These are phyloP conservation scores for Thalassiosira mediterranea DNA, from an alignment of 352 stramenopile genomes.

Conservation along the genomic window DNA sequence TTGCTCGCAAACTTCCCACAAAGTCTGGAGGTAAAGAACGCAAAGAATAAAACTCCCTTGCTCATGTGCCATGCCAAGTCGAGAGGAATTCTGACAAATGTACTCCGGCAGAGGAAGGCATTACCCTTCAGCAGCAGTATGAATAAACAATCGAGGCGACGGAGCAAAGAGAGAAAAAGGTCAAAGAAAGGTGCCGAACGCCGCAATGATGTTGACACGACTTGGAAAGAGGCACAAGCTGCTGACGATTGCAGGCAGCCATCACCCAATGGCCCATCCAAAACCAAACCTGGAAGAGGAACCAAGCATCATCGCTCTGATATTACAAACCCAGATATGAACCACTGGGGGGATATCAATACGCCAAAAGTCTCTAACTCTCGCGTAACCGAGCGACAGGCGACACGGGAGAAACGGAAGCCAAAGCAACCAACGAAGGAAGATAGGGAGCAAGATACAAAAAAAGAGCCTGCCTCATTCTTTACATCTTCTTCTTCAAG, in stretches of 20 bases:
- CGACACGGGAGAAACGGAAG: too few species aligned
- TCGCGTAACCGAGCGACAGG: too few species aligned
- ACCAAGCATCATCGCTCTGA: not conserved
- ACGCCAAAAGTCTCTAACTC: too few species aligned
- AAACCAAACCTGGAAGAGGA: conserved; percentile 17
- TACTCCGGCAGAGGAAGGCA: conserved; percentile 44
- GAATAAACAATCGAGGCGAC: conserved; percentile 22
- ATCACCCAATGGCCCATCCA: not conserved
- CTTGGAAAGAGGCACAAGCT: not conserved
- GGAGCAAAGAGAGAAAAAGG: conserved; percentile 21
- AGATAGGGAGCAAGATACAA: too few species aligned
- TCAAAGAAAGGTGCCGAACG: conserved; percentile 18
- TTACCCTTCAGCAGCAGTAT: conserved; percentile 23
- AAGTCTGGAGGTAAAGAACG: conserved; percentile 50
- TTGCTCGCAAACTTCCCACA: conserved; percentile 37
- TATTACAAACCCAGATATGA: conserved; percentile 1
- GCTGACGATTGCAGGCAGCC: conserved; percentile 1
- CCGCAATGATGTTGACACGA: conserved; percentile 26
- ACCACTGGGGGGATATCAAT: too few species aligned
- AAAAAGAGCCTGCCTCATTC: too few species aligned
- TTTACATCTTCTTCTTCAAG: too few species aligned
- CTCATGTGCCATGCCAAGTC: conserved; percentile 54
- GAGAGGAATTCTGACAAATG: conserved; percentile 51
- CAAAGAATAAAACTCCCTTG: conserved; percentile 47
- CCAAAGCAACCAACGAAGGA: too few species aligned